phyloP scores from a whole-genome alignment of 352 stramenopile species.

The Globisporangium megalacanthum region DNA sequence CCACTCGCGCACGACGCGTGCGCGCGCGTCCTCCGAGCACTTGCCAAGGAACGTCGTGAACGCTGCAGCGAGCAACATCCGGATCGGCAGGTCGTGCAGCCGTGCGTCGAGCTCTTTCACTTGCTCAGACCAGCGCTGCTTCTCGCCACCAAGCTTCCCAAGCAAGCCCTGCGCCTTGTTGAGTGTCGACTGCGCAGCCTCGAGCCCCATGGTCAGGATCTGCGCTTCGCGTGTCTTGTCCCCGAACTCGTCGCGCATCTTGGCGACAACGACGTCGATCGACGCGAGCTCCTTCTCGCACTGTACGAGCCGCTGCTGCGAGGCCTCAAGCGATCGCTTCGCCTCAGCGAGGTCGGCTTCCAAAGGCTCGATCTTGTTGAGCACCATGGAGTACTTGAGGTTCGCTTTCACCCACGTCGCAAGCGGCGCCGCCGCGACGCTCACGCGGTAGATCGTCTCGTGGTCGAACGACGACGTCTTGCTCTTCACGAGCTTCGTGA shows the following conservation, averaged over 20 bases:
- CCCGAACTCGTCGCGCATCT: conserved; percentile 91
- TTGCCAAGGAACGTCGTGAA: conserved; percentile 94
- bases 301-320: conserved; percentile 79
- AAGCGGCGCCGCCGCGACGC: conserved; percentile 90
- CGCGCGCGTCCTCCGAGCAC: conserved; percentile 84
- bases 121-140: conserved; percentile 89
- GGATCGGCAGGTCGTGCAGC: conserved; percentile 79
- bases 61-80: conserved; percentile 88
- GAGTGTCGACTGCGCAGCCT: conserved; percentile 86
- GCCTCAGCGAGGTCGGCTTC: conserved; percentile 89
- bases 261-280: conserved; percentile 84
- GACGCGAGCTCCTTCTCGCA: conserved; percentile 90
- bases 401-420: conserved; percentile 96
- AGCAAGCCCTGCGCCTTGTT: conserved; percentile 90
- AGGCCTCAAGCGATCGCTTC: conserved; percentile 81
- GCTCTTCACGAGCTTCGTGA: conserved; percentile 91
- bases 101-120: conserved; percentile 79
- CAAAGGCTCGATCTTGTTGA: conserved; percentile 94
- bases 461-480: conserved; percentile 93
- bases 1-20: conserved; percentile 75
- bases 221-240: conserved; percentile 92
- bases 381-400: conserved; percentile 92
- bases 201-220: conserved; percentile 81
- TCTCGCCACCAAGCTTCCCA: conserved; percentile 88
- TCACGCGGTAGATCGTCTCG: conserved; percentile 92